Base-by-base conservation (phyloP, 2,329 filamentous ascomycete genomes). In the Atkinsonella texensis region DNA sequence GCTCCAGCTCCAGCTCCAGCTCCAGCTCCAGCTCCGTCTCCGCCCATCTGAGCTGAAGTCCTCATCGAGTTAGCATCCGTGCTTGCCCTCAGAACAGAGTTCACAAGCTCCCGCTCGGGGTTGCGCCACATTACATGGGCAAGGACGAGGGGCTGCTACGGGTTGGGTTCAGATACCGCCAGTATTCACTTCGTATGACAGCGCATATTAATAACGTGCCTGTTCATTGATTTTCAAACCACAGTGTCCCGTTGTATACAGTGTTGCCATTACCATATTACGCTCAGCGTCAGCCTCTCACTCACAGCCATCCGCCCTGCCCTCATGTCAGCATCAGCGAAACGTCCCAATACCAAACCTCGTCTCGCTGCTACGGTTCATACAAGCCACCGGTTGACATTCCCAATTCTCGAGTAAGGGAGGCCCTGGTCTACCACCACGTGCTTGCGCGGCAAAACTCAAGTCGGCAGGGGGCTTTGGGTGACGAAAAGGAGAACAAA, bases 41-140 rank as follows among this genome's bases (percentile, higher is more conserved):
- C 28, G 17, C 13, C 43, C 20, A 38, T 38, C 35, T 38, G 4
- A 38, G 35, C 35, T 38, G 35, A 15, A 15, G 35, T 12, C 11
- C 6, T 2, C 35, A 38, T 28, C 28, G 28, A 28, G 28, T 28
- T 28, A 15, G 15, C 4, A 15, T 38, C 35, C 35, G 35, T 6
- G 11, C 3, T 12, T 15, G 35, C 35, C 11, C 15, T 38, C 35
- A 38, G 15, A 13, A 38, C 35, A 31, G 43, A 32, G 7, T 28
- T 32, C 28, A n/a, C 38, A 48, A 31, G 46, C 46, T 41, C 46
- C 46, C 46, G 46, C 38, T 48, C 46, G 15, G 33, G 39, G 28
- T 42, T 49, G 28, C 47, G 47, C 47, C 47, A 49, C 39, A 32
- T 49, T 15, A 31, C 35, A 38, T 15, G 15, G 35, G 35, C 35